Base-by-base conservation (phyloP, 768 basidiomycete species). In the Panellus pusillus region DNA sequence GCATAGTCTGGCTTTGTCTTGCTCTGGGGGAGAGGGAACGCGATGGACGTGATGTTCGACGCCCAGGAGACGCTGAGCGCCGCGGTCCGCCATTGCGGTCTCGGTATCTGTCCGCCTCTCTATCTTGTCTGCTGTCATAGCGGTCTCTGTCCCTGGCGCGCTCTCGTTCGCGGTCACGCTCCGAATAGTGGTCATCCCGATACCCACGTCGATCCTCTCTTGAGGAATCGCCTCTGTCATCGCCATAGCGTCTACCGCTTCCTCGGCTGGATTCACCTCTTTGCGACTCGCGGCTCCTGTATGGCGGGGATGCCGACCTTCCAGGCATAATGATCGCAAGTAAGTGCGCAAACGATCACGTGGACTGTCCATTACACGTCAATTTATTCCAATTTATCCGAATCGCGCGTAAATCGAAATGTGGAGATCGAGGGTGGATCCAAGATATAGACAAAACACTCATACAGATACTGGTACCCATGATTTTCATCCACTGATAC, bases 1-100 rank as follows among this genome's bases (percentile, higher is more conserved):
- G 74, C 80, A 67, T 96, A 98, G 66, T 97, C 95, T 9, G 97
- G 95, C 72, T 96, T 93, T 6, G 82, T 73, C 65, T 89, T 89
- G 63, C 80, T 79, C 42, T 74, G 67, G 32, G 73, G 75, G 75
- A 76, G 36, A 70, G 71, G 5, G 82, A 80, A 36, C 70, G 73
- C 1, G 81, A 78, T 15, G 71, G 70, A 27, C 67, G 70, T 36
- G 74, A 73, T 7, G 70, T 68, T 12, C 72, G 74, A 20, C 78
- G 75, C 11, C 66, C 73, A n/a, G 84, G 86, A 7, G 87, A 89
- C 3, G 81, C 83, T 32, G 88, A 89, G 29, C 87, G 83, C 47
- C 74, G 65, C 56, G 72, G 61, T 55, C 71, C 62, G 57, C 64
- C 48, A 62, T 54, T 68, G 46, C 61, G 57, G 32, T 70, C 70